These are phyloP conservation scores for Malassezia caprae DNA, from an alignment of 1,284 basidiomycete species.

Conservation along the genomic window DNA sequence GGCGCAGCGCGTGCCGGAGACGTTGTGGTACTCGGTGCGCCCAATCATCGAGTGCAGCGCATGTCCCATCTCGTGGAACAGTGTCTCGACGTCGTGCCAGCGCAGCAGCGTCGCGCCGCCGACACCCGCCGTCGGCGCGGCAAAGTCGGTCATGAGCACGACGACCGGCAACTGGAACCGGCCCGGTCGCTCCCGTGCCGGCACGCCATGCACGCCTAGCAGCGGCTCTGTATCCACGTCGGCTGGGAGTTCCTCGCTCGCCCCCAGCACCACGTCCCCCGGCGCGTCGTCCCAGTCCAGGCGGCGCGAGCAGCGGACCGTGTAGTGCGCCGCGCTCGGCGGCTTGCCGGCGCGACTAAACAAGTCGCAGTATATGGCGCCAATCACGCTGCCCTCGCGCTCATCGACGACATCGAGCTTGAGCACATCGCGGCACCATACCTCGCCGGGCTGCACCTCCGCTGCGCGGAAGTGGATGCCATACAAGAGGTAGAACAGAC, in stretches of 20 bases:
- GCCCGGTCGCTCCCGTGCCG: conserved; percentile 51
- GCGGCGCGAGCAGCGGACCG: conserved; percentile 82
- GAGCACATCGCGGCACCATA: conserved; percentile 77
- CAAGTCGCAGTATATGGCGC: conserved; percentile 88
- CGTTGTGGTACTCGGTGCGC: conserved; percentile 92
- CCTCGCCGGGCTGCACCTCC: conserved; percentile 58
- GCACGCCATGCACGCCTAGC: conserved; percentile 30
- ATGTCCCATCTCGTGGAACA: conserved; percentile 99
- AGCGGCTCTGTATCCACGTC: conserved; percentile 17
- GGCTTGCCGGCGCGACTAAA: conserved; percentile 77
- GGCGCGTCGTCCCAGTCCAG: conserved; percentile 76
- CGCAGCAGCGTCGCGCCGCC: conserved; percentile 62
- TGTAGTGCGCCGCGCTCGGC: conserved; percentile 88
- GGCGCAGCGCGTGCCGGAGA: conserved; percentile 92
- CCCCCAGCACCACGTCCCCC: conserved; percentile 53
- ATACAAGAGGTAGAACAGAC: conserved; percentile 38
- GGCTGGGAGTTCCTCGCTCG: neutral
- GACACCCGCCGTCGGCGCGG: conserved; percentile 56
- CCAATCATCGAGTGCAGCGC: conserved; percentile 99
- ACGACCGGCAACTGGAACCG: conserved; percentile 77
- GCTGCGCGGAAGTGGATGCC: conserved; percentile 39
- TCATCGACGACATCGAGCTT: conserved; percentile 89
- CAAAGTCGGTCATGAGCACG: conserved; percentile 81
- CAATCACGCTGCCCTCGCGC: conserved; percentile 64
- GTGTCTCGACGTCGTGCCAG: conserved; percentile 88